Evolutionary conservation across 352 stramenopile species (phyloP), one percentile per base, ranked within the genome.

Genomic region (Pythium aquatile): DNA sequence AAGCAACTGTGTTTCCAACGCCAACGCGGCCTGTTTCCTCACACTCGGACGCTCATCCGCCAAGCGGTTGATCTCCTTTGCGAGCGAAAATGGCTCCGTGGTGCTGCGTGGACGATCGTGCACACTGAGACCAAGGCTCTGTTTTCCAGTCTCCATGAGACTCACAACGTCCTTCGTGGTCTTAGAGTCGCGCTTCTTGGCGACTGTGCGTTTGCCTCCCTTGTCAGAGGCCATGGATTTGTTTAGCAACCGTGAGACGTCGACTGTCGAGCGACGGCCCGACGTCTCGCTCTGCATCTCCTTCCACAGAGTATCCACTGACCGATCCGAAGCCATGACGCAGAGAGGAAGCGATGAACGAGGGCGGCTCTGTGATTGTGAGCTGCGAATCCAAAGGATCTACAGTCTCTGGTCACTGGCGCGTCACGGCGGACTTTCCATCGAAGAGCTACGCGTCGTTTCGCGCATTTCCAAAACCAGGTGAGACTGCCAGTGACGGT

Each of bases 11-110:
- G 24, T 48, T 52, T 89, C 78, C 8, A 94, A 64, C 8, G 68
- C 70, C 24, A 78, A 7, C 0, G 78, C 76, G n/a, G 85, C 83
- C n/a, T 84, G 72, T 66, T 90, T 92, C 11, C 83, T 81, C 6
- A 87, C 70, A 20, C 60, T 69, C 17, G 63, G 49, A 16, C 76
- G 66, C 44, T 91, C 81, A 28, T 88, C 76, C 0, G 72, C 61
- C 37, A 94, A 65, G 10, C 74, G 72, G 61, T 94, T 94, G 30
- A 94, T 61, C 46, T 88, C 66, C 14, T 53, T 66, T 0, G 59
- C 32, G 28, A 72, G 60, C 13, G 66, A 82, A 61, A 88, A 86
- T 4, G 57, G 59, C 20, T 72, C 55, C 1, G 9, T 17, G 17
- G 17, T 17, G n/a, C 2, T 17, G 13, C 33, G 33, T 8, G 16